Evolutionary conservation across 1,284 basidiomycete genomes (phyloP).

Genomic region (Vanrija sp.): DNA sequence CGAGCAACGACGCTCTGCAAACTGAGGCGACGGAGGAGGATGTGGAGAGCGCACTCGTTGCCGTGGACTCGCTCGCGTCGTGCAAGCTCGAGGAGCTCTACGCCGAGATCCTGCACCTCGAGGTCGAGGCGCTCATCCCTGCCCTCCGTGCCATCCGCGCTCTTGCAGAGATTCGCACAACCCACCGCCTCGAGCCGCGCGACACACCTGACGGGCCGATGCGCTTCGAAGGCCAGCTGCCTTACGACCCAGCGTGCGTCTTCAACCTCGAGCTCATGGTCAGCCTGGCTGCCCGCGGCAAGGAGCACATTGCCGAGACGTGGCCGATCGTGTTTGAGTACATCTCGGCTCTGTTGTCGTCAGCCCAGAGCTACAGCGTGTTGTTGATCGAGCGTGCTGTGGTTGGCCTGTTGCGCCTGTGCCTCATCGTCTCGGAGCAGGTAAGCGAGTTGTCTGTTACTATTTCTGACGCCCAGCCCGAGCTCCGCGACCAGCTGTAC

Average conservation of each 20-base stretch:
- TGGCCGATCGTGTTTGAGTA: slow-evolving; percentile 95
- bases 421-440: slow-evolving; percentile 65
- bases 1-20: slow-evolving; percentile 61
- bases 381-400: slow-evolving; percentile 93
- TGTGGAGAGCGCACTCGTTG: slow-evolving; percentile 88
- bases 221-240: slow-evolving; percentile 54
- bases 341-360: slow-evolving; percentile 71
- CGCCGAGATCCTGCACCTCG: slow-evolving; percentile 79
- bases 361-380: slow-evolving; percentile 76
- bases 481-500: slow-evolving; percentile 85
- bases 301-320: slow-evolving; percentile 73
- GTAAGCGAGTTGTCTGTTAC: neutral
- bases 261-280: slow-evolving; percentile 93
- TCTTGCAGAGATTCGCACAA: slow-evolving; percentile 62
- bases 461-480: slow-evolving; percentile 52
- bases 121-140: slow-evolving; percentile 71
- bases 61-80: slow-evolving; percentile 90
- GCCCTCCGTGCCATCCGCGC: slow-evolving; percentile 83
- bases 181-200: slow-evolving; percentile 26
- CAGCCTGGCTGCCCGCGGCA: slow-evolving; percentile 72
- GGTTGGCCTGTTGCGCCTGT: slow-evolving; percentile 77
- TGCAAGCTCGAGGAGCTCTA: slow-evolving; percentile 94
- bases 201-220: slow-evolving; percentile 58
- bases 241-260: slow-evolving; percentile 91
- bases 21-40: slow-evolving; percentile 82